A percentile compares a stretch with the other conserved stretches of the same genome.
phyloP scores from a whole-genome alignment of 2,329 filamentous ascomycete species.

The Aureobasidium subglaciale region DNA sequence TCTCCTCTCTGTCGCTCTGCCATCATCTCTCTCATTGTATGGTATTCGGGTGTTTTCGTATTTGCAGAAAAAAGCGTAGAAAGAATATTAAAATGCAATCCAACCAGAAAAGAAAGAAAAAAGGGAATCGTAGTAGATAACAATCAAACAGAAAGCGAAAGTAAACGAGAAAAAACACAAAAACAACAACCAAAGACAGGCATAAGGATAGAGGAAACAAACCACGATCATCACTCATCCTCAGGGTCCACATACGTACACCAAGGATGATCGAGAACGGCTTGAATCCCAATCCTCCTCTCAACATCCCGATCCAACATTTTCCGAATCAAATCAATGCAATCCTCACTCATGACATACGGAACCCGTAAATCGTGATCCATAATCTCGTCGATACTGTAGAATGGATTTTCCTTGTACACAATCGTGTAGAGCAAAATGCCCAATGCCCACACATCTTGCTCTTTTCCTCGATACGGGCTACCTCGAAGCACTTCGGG shows the following conservation, averaged over 20 bases:
- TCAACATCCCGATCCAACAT: slow-evolving; percentile 92
- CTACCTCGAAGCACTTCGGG: slow-evolving; percentile 93
- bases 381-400: slow-evolving; percentile 98
- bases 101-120: not conserved
- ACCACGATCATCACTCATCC: slow-evolving; percentile 11
- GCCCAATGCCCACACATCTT: slow-evolving; percentile 96
- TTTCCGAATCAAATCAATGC: slow-evolving; percentile 79
- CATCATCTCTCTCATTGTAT: not conserved
- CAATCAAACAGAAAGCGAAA: not conserved
- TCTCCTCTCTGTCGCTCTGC: not conserved
- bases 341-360: slow-evolving; percentile 81
- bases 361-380: slow-evolving; percentile 90
- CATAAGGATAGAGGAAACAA: not conserved
- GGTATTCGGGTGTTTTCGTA: not conserved
- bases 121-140: not conserved
- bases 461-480: slow-evolving; percentile 89
- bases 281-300: slow-evolving; percentile 73
- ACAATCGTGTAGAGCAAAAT: slow-evolving; percentile 97
- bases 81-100: not conserved
- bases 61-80: not conserved
- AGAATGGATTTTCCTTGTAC: slow-evolving; percentile 99
- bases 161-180: not conserved
- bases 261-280: slow-evolving; percentile 89
- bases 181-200: too few species aligned
- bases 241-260: slow-evolving; percentile 31